Conservation (phyloP, 306 rosid species). For the Vigna mungo region DNA sequence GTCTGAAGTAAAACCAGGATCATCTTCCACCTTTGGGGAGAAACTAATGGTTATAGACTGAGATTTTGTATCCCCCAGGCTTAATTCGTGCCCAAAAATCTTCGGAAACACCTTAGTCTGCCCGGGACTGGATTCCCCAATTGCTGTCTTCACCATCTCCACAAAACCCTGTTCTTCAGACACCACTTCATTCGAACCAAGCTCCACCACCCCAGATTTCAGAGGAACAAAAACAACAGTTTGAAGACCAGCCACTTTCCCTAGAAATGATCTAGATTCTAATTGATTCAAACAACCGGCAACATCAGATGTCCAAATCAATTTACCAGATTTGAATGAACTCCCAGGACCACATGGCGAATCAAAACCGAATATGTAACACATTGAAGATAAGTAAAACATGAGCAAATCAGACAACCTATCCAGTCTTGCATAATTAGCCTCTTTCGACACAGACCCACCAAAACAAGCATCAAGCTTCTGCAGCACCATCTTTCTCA, state of each 20-base stretch:
- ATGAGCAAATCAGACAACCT: constrained; percentile 69
- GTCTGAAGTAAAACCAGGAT: constrained; percentile 67
- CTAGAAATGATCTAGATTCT: constrained; percentile 68
- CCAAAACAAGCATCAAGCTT: constrained; percentile 69
- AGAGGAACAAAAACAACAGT: constrained; percentile 76
- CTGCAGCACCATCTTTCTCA: constrained; percentile 70
- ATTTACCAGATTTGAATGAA: constrained; percentile 67
- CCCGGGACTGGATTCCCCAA: constrained; percentile 62
- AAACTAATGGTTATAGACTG: constrained; percentile 73
- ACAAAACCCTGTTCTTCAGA: constrained; percentile 72
- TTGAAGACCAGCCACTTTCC: constrained; percentile 71
- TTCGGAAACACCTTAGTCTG: constrained; percentile 72
- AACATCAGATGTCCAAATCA: constrained; percentile 68
- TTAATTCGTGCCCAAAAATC: constrained; percentile 84
- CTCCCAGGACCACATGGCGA: constrained; percentile 60
- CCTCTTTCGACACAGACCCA: constrained; percentile 54
- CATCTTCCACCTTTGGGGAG: constrained; percentile 87
- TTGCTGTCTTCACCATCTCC: constrained; percentile 56
- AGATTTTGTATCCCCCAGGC: constrained; percentile 72
- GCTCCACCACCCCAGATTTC: constrained; percentile 79
- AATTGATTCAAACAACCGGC: constrained; percentile 61
- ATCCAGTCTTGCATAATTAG: constrained; percentile 55
- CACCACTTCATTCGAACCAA: constrained; percentile 62
- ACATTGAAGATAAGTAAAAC: constrained; percentile 76
- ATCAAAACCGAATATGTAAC: constrained; percentile 68